Evolutionary conservation across 805 yeast genomes (phyloP), one percentile per base, ranked within the genome.

Genomic region (Hyphopichia homilentoma): DNA sequence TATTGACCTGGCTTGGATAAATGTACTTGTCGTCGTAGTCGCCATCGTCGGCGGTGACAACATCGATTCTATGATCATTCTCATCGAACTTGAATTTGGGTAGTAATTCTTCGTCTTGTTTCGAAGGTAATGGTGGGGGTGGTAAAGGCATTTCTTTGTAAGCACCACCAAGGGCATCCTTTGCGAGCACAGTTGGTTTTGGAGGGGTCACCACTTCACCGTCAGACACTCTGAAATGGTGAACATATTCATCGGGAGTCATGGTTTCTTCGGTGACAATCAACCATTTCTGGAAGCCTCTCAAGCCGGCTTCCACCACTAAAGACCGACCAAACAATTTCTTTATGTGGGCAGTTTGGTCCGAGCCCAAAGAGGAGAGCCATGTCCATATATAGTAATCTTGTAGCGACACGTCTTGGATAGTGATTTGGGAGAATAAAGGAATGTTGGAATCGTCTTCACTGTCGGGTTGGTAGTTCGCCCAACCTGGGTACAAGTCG

Each of bases 361-460:
- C 96, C 20, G 79, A 70, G 0, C 85, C 85, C 16, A 86, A 52
- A 2, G 87, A 73, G 1, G 88, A 77, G 48, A 86, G 65, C 96
- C 96, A 87, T 1, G 95, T 75, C 96, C 96, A 87, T 18, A 86
- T 84, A 49, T 81, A 87, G 54, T 83, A 87, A 54, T 87, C 96
- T 54, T 85, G 95, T 13, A 87, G 76, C 5, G 84, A 71, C 1
- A 84, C 81, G 38, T 84, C 72, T 6, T 75, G 61, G 7, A 84
- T 63, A 27, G 51, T 39, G 13, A 61, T 51, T 34, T 57, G 59
- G 23, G 61, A 69, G 59, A 44, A 62, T 21, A 57, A 42, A 2
- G 70, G 70, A n/a, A 64, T 59, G 27, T 58, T 48, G 3, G 35
- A 34, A 36, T 36, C 56, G 4, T 35, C 39, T 6, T 35, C 30